phyloP scores from a whole-genome alignment of 2,329 filamentous ascomycete genomes.

The Daldinia sp. region DNA sequence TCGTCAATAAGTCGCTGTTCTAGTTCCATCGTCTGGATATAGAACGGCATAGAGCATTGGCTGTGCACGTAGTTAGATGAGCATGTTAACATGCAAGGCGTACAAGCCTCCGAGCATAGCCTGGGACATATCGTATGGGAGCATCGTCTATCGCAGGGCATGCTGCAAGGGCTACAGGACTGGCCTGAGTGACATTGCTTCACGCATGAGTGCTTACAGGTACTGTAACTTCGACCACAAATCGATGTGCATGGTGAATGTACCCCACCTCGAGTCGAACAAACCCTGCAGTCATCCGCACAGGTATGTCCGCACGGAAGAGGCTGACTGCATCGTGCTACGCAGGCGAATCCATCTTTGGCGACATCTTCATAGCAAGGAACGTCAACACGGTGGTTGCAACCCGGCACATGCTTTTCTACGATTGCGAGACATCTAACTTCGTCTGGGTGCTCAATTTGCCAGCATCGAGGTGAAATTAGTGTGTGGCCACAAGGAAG shows the following conservation, averaged over 20 bases:
- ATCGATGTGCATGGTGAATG: neutral
- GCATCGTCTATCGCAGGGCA: neutral
- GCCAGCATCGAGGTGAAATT: constrained; percentile 48
- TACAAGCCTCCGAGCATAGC: neutral
- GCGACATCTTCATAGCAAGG: constrained; percentile 60
- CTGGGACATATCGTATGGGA: neutral
- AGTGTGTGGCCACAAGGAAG: constrained; percentile 55
- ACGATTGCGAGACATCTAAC: constrained; percentile 61
- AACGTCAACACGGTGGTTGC: constrained; percentile 60
- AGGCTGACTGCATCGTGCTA: constrained; percentile 52
- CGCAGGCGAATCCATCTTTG: constrained; percentile 55
- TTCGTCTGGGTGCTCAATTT: constrained; percentile 51
- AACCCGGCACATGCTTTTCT: constrained; percentile 58
- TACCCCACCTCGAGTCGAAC: neutral
- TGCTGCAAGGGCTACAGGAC: neutral
- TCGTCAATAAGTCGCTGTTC: neutral
- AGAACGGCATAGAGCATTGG: neutral
- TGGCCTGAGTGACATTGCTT: neutral
- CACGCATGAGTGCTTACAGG: neutral
- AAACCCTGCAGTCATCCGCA: neutral
- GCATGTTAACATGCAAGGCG: neutral
- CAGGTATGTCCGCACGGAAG: constrained; percentile 67
- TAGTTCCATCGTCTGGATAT: neutral
- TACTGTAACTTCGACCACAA: neutral
- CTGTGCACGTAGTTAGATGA: neutral